Conservation (phyloP, 1,139 yeast species). For the Debaryomyces udenii region DNA sequence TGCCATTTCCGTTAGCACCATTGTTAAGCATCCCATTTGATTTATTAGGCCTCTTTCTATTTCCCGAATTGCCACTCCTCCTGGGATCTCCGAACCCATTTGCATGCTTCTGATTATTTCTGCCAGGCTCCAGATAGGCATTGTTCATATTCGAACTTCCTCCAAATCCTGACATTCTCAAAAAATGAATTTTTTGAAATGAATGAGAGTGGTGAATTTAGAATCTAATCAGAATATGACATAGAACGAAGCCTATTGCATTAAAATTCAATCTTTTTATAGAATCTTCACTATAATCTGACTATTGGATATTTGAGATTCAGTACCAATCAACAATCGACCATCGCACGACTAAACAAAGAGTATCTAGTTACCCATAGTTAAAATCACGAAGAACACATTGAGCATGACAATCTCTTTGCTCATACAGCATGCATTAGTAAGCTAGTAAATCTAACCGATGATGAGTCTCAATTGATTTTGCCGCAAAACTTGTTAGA, state of each 20-base stretch:
- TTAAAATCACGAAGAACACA: no score
- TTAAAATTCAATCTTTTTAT: background rate
- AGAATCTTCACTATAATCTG: background rate
- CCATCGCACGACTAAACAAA: constrained; percentile 3
- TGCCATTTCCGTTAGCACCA: constrained; percentile 8
- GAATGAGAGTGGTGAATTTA: constrained; percentile 7
- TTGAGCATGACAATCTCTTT: no score
- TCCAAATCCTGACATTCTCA: constrained; percentile 31
- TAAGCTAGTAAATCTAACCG: no score
- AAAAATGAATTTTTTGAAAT: background rate
- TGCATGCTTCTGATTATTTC: constrained; percentile 12
- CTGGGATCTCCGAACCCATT: constrained; percentile 23
- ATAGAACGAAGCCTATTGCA: constrained; percentile 6
- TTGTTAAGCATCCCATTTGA: constrained; percentile 14
- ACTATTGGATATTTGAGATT: constrained; percentile 2
- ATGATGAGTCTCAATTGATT: no score
- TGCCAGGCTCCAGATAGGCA: constrained; percentile 7
- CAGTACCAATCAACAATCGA: constrained; percentile 4
- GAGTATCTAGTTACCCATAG: no score
- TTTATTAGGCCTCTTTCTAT: constrained; percentile 12
- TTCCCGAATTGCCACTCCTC: constrained; percentile 18
- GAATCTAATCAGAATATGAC: constrained; percentile 7
- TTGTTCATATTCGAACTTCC: constrained; percentile 17
- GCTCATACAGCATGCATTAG: no score
- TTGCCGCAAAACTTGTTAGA: no score